These are phyloP conservation scores for Bromus sterilis DNA, from an alignment of 176 grass and related monocot genomes.

Conservation along the genomic window DNA sequence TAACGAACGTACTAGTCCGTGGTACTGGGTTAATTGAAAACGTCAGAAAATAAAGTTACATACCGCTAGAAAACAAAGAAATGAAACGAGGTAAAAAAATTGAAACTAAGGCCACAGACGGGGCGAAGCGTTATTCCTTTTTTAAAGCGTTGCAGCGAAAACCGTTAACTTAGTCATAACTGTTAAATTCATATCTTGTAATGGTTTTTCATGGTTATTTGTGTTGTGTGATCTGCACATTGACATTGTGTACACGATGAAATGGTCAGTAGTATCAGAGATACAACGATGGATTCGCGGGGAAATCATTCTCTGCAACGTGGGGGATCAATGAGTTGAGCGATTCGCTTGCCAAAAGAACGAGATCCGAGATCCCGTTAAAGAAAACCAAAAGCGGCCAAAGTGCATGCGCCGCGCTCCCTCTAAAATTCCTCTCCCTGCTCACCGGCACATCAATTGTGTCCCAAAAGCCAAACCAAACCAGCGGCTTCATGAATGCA, in stretches of 20 bases:
- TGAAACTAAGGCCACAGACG: too few species aligned
- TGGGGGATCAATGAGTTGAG: not conserved
- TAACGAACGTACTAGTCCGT: not conserved
- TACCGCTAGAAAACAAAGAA: not conserved
- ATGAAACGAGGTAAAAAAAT: not conserved
- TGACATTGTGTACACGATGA: too few species aligned
- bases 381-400: conserved; percentile 19
- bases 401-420: conserved; percentile 35
- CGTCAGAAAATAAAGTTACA: not conserved
- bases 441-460: conserved; percentile 10
- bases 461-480: conserved; percentile 43
- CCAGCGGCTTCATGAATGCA: conserved; percentile 2
- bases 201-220: too few species aligned
- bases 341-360: conserved; percentile 14
- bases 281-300: conserved; percentile 3
- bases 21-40: not conserved
- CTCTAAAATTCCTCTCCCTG: conserved; percentile 25
- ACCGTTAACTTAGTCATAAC: too few species aligned
- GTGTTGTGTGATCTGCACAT: too few species aligned
- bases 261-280: too few species aligned
- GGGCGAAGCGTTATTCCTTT: too few species aligned
- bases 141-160: too few species aligned
- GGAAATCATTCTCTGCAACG: conserved; percentile 12
- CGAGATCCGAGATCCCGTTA: not conserved
- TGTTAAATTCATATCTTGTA: too few species aligned